Evolutionary conservation across 2,329 filamentous ascomycete genomes (phyloP).

Genomic region (Diaporthe destruens): DNA sequence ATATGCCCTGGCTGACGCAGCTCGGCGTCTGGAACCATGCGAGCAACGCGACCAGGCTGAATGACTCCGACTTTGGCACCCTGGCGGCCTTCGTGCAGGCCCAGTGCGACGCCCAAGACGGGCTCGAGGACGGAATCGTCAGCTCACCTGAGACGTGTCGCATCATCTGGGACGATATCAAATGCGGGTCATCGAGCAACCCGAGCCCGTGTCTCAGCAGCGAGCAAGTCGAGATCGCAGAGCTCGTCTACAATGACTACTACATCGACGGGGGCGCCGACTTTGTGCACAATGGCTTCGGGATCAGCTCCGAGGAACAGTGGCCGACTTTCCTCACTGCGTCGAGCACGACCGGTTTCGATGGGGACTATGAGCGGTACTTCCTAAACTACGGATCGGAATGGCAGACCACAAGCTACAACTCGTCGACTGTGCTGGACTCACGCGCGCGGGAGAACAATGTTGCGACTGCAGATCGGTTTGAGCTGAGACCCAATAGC

Average conservation of each 20-base stretch:
- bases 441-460: constrained; percentile 45
- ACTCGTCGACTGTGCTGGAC: constrained; percentile 38
- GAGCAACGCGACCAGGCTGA: constrained; percentile 54
- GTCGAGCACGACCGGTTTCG: constrained; percentile 50
- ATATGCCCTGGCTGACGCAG: constrained; percentile 58
- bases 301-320: constrained; percentile 59
- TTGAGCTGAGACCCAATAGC: constrained; percentile 54
- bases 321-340: constrained; percentile 45
- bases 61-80: constrained; percentile 57
- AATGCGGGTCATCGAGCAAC: constrained; percentile 33
- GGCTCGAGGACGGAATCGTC: constrained; percentile 62
- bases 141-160: constrained; percentile 59
- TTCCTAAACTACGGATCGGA: constrained; percentile 55
- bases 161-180: constrained; percentile 51
- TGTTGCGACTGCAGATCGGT: constrained; percentile 48
- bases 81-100: constrained; percentile 55
- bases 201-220: constrained; percentile 50
- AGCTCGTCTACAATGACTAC: constrained; percentile 44
- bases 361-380: constrained; percentile 53
- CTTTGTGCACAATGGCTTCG: constrained; percentile 58
- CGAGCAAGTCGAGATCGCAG: constrained; percentile 48
- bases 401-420: constrained; percentile 53
- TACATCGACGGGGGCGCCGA: constrained; percentile 47
- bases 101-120: constrained; percentile 66
- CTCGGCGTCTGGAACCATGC: constrained; percentile 63